A percentile compares a stretch with the other conserved stretches of the same genome.
Conservation (phyloP, 208 protist genomes). For the Endotrypanum monterogeii region DNA sequence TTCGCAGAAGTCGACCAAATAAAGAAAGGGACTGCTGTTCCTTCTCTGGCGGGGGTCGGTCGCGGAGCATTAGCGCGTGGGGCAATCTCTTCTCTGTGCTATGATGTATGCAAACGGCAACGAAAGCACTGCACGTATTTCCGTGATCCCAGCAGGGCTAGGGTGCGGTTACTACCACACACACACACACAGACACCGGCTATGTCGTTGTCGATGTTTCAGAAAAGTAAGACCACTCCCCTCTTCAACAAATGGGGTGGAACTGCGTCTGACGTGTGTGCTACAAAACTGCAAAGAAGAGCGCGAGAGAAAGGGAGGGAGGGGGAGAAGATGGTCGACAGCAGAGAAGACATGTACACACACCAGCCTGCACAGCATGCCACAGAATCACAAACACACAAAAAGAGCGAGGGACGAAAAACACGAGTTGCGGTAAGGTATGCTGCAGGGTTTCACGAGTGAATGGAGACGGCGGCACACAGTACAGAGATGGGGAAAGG, state of each 20-base stretch:
- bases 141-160: background rate
- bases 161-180: background rate
- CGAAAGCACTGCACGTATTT: background rate
- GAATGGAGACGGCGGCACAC: background rate
- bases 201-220: background rate
- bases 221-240: background rate
- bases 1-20: constrained; percentile 61
- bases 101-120: too few species aligned
- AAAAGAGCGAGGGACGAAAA: background rate
- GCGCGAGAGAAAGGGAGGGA: background rate
- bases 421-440: background rate
- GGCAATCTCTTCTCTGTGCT: background rate
- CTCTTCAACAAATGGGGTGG: background rate
- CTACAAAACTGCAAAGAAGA: background rate
- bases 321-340: background rate
- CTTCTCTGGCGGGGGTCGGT: constrained; percentile 59
- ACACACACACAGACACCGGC: background rate
- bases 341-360: too few species aligned
- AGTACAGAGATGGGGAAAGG: too few species aligned
- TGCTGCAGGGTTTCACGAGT: background rate
- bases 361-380: too few species aligned
- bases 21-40: constrained; percentile 53
- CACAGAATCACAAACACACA: background rate
- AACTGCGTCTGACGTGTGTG: background rate
- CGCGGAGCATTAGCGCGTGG: constrained; percentile 45